Evolutionary conservation across 805 yeast species (phyloP).

Genomic region (Pichia ethanolica): DNA sequence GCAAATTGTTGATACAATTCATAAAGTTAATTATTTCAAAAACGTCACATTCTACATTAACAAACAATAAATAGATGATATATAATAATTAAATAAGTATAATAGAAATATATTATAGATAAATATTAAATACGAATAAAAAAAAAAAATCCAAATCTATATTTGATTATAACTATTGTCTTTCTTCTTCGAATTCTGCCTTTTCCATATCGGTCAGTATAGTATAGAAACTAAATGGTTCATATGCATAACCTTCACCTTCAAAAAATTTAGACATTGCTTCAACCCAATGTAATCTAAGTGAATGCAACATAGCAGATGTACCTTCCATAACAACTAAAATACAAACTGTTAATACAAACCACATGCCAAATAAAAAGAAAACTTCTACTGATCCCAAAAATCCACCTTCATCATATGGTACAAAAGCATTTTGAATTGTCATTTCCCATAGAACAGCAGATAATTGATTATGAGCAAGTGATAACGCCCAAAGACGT

Average conservation of each 20-base stretch:
- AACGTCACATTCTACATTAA: no score
- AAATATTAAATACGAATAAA: no score
- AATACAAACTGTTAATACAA: slow-evolving; percentile 80
- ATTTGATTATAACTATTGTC: background rate
- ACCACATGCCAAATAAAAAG: slow-evolving; percentile 89
- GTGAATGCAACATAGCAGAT: slow-evolving; percentile 97
- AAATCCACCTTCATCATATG: slow-evolving; percentile 31
- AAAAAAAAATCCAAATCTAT: background rate
- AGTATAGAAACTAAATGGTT: slow-evolving; percentile 48
- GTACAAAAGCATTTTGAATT: slow-evolving; percentile 60
- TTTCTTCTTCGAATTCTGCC: slow-evolving; percentile 7
- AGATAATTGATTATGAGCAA: slow-evolving; percentile 95
- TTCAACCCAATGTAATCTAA: slow-evolving; percentile 98
- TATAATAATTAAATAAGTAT: no score
- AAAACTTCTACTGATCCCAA: slow-evolving; percentile 71
- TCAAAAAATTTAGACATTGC: slow-evolving; percentile 97
- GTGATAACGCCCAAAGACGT: slow-evolving; percentile 93
- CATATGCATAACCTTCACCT: slow-evolving; percentile 82
- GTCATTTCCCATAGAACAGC: slow-evolving; percentile 97
- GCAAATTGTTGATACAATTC: no score
- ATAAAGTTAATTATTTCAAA: no score
- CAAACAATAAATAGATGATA: no score
- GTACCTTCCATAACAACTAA: slow-evolving; percentile 98
- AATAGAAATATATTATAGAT: no score
- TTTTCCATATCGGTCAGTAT: slow-evolving; percentile 17